A percentile compares a stretch with the other conserved stretches of the same genome.
These are phyloP conservation scores for Tieghemiomyces parasiticus DNA, from an alignment of 192 early-diverging fungal genomes.

Conservation along the genomic window DNA sequence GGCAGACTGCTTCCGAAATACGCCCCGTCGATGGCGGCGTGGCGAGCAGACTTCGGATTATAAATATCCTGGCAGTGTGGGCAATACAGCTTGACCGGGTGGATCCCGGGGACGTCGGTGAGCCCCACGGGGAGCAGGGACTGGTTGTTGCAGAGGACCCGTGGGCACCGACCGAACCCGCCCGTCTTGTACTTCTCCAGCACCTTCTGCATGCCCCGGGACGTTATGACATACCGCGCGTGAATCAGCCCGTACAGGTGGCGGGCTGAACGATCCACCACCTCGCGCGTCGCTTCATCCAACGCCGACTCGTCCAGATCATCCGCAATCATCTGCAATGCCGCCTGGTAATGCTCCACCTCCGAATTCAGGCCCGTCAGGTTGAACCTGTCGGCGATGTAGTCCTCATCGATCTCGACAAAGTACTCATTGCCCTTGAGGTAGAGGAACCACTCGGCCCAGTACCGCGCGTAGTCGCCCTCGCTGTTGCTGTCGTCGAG, in stretches of 20 bases:
- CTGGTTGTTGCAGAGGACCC: slow-evolving; percentile 83
- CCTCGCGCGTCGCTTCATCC: slow-evolving; percentile 55
- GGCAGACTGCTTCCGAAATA: slow-evolving; percentile 95
- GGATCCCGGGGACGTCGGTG: slow-evolving; percentile 67
- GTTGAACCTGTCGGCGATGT: slow-evolving; percentile 94
- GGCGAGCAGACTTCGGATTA: slow-evolving; percentile 73
- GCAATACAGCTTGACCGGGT: slow-evolving; percentile 91
- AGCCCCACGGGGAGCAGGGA: slow-evolving; percentile 81
- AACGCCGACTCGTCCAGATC: slow-evolving; percentile 38
- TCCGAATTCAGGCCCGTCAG: slow-evolving; percentile 84
- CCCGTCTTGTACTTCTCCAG: slow-evolving; percentile 85
- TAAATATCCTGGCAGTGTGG: slow-evolving; percentile 95
- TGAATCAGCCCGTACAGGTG: slow-evolving; percentile 98
- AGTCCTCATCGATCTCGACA: slow-evolving; percentile 97
- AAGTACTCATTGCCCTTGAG: slow-evolving; percentile 94
- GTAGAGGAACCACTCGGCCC: slow-evolving; percentile 90
- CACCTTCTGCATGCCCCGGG: slow-evolving; percentile 87
- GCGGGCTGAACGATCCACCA: slow-evolving; percentile 76
- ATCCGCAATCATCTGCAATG: slow-evolving; percentile 64
- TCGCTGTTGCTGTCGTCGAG: slow-evolving; percentile 10
- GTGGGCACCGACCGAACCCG: slow-evolving; percentile 94
- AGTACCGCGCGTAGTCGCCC: slow-evolving; percentile 33
- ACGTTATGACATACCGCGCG: slow-evolving; percentile 88
- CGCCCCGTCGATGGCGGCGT: slow-evolving; percentile 82
- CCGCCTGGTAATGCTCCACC: slow-evolving; percentile 79